Conservation (phyloP, 768 basidiomycete species). For the Serendipita vermifera region DNA sequence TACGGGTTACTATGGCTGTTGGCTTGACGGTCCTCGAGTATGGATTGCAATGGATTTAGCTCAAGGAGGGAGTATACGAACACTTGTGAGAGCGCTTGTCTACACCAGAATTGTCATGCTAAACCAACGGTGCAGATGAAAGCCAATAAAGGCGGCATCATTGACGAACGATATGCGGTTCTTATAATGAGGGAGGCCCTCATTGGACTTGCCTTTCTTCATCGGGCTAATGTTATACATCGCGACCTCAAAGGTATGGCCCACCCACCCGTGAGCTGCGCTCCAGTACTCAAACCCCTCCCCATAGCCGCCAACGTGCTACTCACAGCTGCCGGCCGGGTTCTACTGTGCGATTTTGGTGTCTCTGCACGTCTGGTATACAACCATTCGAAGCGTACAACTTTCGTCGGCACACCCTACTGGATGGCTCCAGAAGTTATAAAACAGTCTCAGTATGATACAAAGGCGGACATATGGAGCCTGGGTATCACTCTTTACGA, state of each 20-base stretch:
- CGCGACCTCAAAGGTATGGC: conserved; percentile 72
- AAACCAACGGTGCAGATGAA: conserved; percentile 67
- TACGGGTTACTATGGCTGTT: conserved; percentile 93
- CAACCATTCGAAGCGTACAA: conserved; percentile 82
- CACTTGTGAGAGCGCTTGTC: conserved; percentile 35
- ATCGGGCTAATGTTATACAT: conserved; percentile 90
- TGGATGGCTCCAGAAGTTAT: conserved; percentile 99
- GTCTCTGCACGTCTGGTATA: conserved; percentile 86
- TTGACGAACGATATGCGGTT: conserved; percentile 84
- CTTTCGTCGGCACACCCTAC: conserved; percentile 92
- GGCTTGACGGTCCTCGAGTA: conserved; percentile 85
- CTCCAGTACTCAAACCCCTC: background rate
- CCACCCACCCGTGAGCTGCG: background rate
- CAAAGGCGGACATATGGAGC: conserved; percentile 98
- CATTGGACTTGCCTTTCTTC: conserved; percentile 74
- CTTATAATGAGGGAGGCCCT: conserved; percentile 85
- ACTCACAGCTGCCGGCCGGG: conserved; percentile 73
- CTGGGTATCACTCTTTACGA: conserved; percentile 93
- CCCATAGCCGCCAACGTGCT: conserved; percentile 76
- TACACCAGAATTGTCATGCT: background rate
- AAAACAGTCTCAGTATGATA: conserved; percentile 84
- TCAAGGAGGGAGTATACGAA: conserved; percentile 84
- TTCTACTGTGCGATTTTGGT: conserved; percentile 96
- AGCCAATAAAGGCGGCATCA: conserved; percentile 51
- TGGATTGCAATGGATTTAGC: conserved; percentile 99